A percentile compares a stretch with the other conserved stretches of the same genome.
phyloP scores from a whole-genome alignment of 768 basidiomycete genomes.

The Pulveroboletus sp. region DNA sequence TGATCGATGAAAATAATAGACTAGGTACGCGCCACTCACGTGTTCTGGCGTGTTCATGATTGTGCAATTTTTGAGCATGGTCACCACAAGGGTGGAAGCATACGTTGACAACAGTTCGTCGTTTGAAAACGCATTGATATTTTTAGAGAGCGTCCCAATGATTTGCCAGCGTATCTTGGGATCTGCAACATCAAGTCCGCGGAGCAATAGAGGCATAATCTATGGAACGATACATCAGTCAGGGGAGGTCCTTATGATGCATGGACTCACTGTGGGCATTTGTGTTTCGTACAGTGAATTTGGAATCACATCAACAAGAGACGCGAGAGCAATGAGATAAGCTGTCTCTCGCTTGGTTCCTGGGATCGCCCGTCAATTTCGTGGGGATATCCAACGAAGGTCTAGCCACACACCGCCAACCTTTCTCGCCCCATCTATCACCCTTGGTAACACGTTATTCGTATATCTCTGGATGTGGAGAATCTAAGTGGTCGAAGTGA shows the following conservation, averaged over 20 bases:
- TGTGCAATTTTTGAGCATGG: conserved; percentile 67
- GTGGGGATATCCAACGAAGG: background rate
- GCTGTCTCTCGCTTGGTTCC: conserved; percentile 57
- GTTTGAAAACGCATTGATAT: conserved; percentile 57
- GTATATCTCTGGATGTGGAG: conserved; percentile 77
- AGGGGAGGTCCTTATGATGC: background rate
- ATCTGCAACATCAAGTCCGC: conserved; percentile 78
- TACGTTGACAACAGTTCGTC: conserved; percentile 62
- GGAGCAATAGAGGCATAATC: conserved; percentile 88
- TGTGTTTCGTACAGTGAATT: conserved; percentile 69
- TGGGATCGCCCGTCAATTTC: conserved; percentile 21
- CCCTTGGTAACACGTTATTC: conserved; percentile 64
- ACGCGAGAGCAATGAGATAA: conserved; percentile 80
- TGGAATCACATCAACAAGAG: conserved; percentile 77
- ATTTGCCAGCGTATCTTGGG: conserved; percentile 72
- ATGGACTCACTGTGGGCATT: conserved; percentile 52
- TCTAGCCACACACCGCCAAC: conserved; percentile 42
- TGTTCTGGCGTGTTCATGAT: conserved; percentile 49
- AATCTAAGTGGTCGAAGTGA: conserved; percentile 43
- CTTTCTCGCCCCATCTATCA: conserved; percentile 66
- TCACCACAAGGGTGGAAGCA: conserved; percentile 63
- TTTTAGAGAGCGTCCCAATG: conserved; percentile 72
- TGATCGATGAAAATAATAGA: background rate
- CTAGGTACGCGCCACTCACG: conserved; percentile 38
- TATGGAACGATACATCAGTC: conserved; percentile 29